phyloP scores from a whole-genome alignment of 768 basidiomycete species.

The Agaricus bisporus region DNA sequence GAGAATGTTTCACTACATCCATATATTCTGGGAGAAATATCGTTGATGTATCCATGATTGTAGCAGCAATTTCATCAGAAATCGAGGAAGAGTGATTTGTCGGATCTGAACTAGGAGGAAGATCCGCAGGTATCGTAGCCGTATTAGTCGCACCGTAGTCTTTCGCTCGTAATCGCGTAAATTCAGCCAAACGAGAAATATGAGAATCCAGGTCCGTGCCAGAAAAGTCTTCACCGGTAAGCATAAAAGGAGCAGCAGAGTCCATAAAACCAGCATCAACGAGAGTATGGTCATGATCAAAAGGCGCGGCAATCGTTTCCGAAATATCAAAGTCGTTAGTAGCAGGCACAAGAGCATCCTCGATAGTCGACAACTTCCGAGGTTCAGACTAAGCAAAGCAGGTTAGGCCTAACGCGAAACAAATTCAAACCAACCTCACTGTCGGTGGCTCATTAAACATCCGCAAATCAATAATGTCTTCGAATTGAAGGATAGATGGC shows the following conservation, averaged over 20 bases:
- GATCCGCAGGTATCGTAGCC: constrained; percentile 3
- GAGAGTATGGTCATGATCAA: not conserved
- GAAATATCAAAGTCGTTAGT: not conserved
- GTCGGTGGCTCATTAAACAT: not conserved
- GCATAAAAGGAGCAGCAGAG: not conserved
- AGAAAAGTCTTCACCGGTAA: not conserved
- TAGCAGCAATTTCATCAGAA: constrained; percentile 17
- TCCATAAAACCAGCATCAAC: not conserved
- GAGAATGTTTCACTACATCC: constrained; percentile 27
- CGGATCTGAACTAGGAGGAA: constrained; percentile 7
- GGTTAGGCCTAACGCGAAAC: not conserved
- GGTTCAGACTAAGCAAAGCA: not conserved
- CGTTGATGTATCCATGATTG: constrained; percentile 37
- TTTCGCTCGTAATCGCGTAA: constrained; percentile 35
- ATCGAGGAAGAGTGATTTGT: constrained; percentile 23
- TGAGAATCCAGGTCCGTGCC: constrained; percentile 21
- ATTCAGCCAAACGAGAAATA: constrained; percentile 28
- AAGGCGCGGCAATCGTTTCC: not conserved
- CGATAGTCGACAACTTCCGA: not conserved
- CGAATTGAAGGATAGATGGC: constrained; percentile 1
- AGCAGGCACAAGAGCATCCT: not conserved
- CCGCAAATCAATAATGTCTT: not conserved
- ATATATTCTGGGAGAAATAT: constrained; percentile 31
- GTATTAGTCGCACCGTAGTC: constrained; percentile 18
- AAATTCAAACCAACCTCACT: not conserved